Conservation (phyloP, 805 yeast species). For the Nakazawaea wyomingensis region DNA sequence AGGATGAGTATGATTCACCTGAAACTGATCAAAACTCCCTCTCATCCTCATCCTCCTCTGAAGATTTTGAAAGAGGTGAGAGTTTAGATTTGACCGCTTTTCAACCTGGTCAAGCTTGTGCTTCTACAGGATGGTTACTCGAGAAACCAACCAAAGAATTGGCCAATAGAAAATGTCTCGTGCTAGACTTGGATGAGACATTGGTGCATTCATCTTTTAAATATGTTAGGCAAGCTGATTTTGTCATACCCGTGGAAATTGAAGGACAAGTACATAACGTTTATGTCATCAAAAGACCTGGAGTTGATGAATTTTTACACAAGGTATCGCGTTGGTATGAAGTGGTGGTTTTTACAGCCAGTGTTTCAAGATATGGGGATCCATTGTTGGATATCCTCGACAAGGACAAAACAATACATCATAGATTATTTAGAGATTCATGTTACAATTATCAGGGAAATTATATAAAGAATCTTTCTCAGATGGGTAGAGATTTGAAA, state of each 20-base stretch:
- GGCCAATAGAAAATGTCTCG: conserved; percentile 73
- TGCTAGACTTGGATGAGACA: conserved; percentile 92
- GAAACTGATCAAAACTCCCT: conserved; percentile 8
- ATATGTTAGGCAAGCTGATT: conserved; percentile 87
- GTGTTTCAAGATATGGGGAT: conserved; percentile 93
- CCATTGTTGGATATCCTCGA: conserved; percentile 90
- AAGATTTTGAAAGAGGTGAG: conserved; percentile 23
- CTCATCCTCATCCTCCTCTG: conserved; percentile 12
- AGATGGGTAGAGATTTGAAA: conserved; percentile 84
- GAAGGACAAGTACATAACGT: conserved; percentile 91
- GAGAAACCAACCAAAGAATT: conserved; percentile 47
- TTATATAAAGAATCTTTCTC: conserved; percentile 89
- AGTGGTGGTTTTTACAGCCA: conserved; percentile 95
- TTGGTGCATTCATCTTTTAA: conserved; percentile 94
- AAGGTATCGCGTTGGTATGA: conserved; percentile 84
- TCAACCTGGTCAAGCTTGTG: conserved; percentile 68
- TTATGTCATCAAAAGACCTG: conserved; percentile 95
- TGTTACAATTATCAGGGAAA: conserved; percentile 93
- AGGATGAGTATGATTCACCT: conserved; percentile 10
- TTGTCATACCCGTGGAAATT: conserved; percentile 95
- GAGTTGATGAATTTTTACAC: conserved; percentile 88
- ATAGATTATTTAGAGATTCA: conserved; percentile 88
- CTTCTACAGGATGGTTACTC: conserved; percentile 62
- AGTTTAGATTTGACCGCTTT: conserved; percentile 55
- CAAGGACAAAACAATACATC: conserved; percentile 69